phyloP scores from a whole-genome alignment of 2,329 filamentous ascomycete genomes.

The Penicillium sp. region DNA sequence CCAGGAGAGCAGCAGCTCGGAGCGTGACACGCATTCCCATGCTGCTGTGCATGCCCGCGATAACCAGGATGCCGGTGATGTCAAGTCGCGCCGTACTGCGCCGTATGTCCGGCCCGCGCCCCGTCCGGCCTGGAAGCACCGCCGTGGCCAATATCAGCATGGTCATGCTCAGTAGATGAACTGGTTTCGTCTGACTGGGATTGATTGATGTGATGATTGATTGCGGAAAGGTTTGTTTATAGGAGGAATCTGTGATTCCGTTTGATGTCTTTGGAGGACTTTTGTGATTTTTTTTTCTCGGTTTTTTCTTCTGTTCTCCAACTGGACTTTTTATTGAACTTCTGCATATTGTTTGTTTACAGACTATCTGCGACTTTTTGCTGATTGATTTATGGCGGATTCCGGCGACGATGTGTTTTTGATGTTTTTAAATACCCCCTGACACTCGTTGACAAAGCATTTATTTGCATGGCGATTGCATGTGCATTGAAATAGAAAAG shows the following conservation, averaged over 20 bases:
- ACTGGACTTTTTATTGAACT: constrained; percentile 2
- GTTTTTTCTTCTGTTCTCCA: constrained; percentile 11
- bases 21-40: constrained; percentile 17
- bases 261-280: neutral
- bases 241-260: constrained; percentile 17
- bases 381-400: neutral
- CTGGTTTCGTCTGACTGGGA: neutral
- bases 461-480: constrained; percentile 6
- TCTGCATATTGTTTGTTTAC: constrained; percentile 6
- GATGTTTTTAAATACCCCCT: constrained; percentile 18
- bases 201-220: neutral
- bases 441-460: constrained; percentile 9
- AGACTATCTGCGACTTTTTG: constrained; percentile 7
- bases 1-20: constrained; percentile 36
- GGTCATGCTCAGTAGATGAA: constrained; percentile 15
- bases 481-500: constrained; percentile 4
- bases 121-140: constrained; percentile 21
- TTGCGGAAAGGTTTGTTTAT: neutral
- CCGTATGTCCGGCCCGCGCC: constrained; percentile 17
- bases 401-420: neutral
- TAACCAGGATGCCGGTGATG: constrained; percentile 8
- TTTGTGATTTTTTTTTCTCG: neutral
- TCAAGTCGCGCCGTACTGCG: constrained; percentile 7
- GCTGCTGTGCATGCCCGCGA: constrained; percentile 12
- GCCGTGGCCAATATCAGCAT: constrained; percentile 22